Evolutionary conservation across 305 asterid species (phyloP).

Genomic region (Solanum aculeatissimum): DNA sequence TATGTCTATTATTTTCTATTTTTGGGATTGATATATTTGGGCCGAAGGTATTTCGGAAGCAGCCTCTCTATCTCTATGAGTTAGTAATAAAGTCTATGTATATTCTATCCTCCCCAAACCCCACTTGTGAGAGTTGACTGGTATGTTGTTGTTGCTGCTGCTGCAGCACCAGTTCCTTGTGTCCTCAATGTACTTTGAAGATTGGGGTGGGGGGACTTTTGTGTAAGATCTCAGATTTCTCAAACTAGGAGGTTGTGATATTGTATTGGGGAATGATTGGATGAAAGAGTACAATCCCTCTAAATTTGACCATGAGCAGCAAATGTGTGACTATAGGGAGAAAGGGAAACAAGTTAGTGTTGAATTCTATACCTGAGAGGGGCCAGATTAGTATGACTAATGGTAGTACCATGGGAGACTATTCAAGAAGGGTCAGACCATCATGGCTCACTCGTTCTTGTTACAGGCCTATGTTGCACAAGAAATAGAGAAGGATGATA

Average conservation of each 20-base stretch:
- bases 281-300: background rate
- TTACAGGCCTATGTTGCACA: background rate
- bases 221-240: background rate
- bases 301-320: background rate
- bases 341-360: background rate
- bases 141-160: too few species aligned
- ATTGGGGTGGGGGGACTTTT: background rate
- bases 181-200: background rate
- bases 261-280: background rate
- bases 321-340: background rate
- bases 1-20: too few species aligned
- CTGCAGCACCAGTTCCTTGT: too few species aligned
- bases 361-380: background rate
- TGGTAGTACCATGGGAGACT: background rate
- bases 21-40: too few species aligned
- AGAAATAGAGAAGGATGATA: background rate
- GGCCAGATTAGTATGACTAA: background rate
- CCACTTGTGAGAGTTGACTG: too few species aligned
- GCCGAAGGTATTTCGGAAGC: too few species aligned
- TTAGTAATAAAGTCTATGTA: too few species aligned
- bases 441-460: background rate
- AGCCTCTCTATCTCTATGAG: too few species aligned
- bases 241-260: background rate
- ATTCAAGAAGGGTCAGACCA: background rate
- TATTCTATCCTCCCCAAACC: too few species aligned